Percentiles rank a stretch among this genome's conserved stretches.
Conservation (phyloP, 2,329 filamentous ascomycete species). For the Paraphaeosphaeria sporulosa region DNA sequence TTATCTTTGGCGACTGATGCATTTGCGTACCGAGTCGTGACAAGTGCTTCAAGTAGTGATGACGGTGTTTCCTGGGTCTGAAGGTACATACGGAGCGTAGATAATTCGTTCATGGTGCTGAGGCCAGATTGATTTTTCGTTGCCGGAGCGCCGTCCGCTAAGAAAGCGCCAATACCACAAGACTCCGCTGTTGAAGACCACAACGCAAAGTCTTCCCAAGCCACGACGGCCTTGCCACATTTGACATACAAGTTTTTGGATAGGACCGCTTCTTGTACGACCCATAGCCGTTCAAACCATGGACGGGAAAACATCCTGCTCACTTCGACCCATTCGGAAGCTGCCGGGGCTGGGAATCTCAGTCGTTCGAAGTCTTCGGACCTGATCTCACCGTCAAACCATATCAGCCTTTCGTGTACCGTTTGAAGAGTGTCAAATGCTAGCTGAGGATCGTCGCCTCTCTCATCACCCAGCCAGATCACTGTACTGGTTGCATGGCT, state of each 20-base stretch:
- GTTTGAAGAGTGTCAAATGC: slow-evolving; percentile 28
- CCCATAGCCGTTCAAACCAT: slow-evolving; percentile 36
- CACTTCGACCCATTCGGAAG: slow-evolving; percentile 26
- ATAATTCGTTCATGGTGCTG: background rate
- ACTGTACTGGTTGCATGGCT: slow-evolving; percentile 33
- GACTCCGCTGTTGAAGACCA: slow-evolving; percentile 24
- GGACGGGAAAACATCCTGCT: slow-evolving; percentile 24
- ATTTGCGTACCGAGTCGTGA: slow-evolving; percentile 31
- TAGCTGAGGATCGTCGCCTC: slow-evolving; percentile 20
- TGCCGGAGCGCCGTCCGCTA: slow-evolving; percentile 6
- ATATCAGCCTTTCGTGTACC: slow-evolving; percentile 22
- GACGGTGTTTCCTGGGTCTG: background rate
- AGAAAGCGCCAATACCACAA: slow-evolving; percentile 22
- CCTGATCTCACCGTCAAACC: slow-evolving; percentile 22
- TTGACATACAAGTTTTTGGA: slow-evolving; percentile 26
- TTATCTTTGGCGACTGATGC: slow-evolving; percentile 36
- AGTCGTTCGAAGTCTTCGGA: slow-evolving; percentile 27
- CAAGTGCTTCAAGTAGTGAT: slow-evolving; percentile 22
- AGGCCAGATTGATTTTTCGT: background rate
- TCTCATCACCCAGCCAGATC: slow-evolving; percentile 38
- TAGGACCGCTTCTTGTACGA: slow-evolving; percentile 33
- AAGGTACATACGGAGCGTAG: slow-evolving; percentile 7
- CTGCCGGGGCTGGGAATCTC: slow-evolving; percentile 18
- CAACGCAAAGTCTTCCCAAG: slow-evolving; percentile 32
- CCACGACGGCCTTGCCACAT: slow-evolving; percentile 25